These are phyloP conservation scores for Monosporozyma aquatica DNA, from an alignment of 805 yeast species.

Conservation along the genomic window DNA sequence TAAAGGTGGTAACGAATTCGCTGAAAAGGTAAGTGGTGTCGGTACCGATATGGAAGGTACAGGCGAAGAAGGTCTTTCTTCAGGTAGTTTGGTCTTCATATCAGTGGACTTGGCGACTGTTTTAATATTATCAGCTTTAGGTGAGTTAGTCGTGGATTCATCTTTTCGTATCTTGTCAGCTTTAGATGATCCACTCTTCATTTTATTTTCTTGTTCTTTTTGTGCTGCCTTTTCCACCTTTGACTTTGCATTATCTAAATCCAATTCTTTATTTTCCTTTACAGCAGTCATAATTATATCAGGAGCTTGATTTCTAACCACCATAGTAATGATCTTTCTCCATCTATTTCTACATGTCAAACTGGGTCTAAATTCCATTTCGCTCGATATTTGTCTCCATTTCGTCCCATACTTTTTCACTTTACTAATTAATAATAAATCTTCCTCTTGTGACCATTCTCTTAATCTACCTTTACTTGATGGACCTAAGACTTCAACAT, in stretches of 20 bases:
- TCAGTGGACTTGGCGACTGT: not conserved
- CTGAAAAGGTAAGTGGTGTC: not conserved
- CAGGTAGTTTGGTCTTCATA: not conserved
- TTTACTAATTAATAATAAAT: constrained; percentile 53
- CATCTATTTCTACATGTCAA: constrained; percentile 87
- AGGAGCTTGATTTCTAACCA: constrained; percentile 56
- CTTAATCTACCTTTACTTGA: constrained; percentile 63
- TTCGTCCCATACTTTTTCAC: constrained; percentile 72
- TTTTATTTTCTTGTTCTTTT: not conserved
- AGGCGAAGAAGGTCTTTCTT: not conserved
- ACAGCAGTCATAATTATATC: constrained; percentile 50
- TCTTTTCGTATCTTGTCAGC: not conserved
- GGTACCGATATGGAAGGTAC: not conserved
- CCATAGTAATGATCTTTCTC: constrained; percentile 76
- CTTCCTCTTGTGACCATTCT: constrained; percentile 76
- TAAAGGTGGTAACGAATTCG: constrained; percentile 1
- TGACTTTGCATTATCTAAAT: constrained; percentile 2
- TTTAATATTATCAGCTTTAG: not conserved
- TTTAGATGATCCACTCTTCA: too few species aligned
- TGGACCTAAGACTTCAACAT: constrained; percentile 82
- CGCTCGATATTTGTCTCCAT: constrained; percentile 74
- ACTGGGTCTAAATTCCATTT: constrained; percentile 73
- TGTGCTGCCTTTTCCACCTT: not conserved
- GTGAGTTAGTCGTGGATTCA: not conserved
- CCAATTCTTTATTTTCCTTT: constrained; percentile 38